Conservation (phyloP, 257 asterid genomes). For the Solanum dulcamara region DNA sequence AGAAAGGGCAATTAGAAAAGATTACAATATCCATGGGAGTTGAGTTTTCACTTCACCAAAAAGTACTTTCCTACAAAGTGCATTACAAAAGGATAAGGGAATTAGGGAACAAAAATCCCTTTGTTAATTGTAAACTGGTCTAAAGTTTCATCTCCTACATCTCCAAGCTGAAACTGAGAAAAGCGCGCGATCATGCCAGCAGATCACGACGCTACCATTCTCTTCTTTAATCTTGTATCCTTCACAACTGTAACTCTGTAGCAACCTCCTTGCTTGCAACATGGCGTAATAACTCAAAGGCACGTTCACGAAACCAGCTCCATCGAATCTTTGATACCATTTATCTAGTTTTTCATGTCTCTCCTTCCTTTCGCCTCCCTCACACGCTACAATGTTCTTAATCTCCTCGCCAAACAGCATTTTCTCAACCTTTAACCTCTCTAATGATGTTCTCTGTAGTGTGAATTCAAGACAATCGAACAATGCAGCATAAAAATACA, state of each 20-base stretch:
- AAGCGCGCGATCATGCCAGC: constrained; percentile 94
- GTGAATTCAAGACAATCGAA: constrained; percentile 84
- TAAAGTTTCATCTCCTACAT: constrained; percentile 38
- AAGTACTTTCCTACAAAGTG: background rate
- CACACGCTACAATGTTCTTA: constrained; percentile 79
- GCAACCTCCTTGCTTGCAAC: constrained; percentile 73
- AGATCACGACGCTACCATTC: constrained; percentile 73
- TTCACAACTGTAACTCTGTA: constrained; percentile 60
- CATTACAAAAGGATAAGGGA: background rate
- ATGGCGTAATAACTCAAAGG: constrained; percentile 73
- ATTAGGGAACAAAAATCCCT: background rate
- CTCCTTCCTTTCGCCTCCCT: constrained; percentile 74
- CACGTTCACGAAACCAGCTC: constrained; percentile 53
- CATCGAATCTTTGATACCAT: constrained; percentile 64
- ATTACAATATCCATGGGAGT: background rate
- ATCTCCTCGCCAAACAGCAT: constrained; percentile 82
- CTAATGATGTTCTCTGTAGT: constrained; percentile 60
- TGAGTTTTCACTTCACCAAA: background rate
- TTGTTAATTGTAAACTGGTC: background rate
- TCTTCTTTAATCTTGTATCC: constrained; percentile 92
- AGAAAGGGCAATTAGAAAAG: background rate
- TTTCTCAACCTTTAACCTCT: constrained; percentile 78
- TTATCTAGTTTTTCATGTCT: constrained; percentile 85
- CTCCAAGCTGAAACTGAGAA: constrained; percentile 87
- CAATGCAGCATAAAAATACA: constrained; percentile 78